Conservation (phyloP, 1,284 basidiomycete genomes). For the Cutaneotrichosporon sp. region DNA sequence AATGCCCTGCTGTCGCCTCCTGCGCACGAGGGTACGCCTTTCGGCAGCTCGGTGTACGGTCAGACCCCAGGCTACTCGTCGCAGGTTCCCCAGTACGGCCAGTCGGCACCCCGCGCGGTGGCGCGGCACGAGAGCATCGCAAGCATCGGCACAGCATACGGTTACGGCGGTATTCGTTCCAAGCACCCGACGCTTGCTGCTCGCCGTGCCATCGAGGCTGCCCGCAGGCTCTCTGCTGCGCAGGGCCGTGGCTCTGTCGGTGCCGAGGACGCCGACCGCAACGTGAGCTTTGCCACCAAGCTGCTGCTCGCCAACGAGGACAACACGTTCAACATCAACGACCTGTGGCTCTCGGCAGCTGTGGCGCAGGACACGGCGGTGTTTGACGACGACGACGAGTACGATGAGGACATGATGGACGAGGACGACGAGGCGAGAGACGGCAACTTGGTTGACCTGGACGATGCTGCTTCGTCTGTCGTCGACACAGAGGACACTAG, state of each 20-base stretch:
- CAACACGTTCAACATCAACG: constrained; percentile 55
- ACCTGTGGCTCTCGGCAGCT: constrained; percentile 55
- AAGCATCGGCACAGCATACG: constrained; percentile 27
- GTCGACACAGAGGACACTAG: constrained; percentile 21
- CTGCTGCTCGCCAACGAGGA: constrained; percentile 66
- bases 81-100: constrained; percentile 30
- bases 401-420: constrained; percentile 34
- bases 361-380: constrained; percentile 55
- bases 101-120: constrained; percentile 28
- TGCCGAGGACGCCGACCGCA: constrained; percentile 30
- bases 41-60: constrained; percentile 7
- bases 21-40: constrained; percentile 8
- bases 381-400: constrained; percentile 53
- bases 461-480: constrained; percentile 19
- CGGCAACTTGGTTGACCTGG: constrained; percentile 15
- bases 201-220: constrained; percentile 49
- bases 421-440: constrained; percentile 9
- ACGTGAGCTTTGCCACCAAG: constrained; percentile 71
- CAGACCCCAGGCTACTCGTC: constrained; percentile 3
- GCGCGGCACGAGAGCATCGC: constrained; percentile 9
- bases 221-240: constrained; percentile 44
- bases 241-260: constrained; percentile 33
- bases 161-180: constrained; percentile 54
- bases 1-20: constrained; percentile 11
- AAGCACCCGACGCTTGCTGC: constrained; percentile 54